Evolutionary conservation across 2,329 filamentous ascomycete species (phyloP), one percentile per base, ranked within the genome.

Genomic region (Claviceps capensis): DNA sequence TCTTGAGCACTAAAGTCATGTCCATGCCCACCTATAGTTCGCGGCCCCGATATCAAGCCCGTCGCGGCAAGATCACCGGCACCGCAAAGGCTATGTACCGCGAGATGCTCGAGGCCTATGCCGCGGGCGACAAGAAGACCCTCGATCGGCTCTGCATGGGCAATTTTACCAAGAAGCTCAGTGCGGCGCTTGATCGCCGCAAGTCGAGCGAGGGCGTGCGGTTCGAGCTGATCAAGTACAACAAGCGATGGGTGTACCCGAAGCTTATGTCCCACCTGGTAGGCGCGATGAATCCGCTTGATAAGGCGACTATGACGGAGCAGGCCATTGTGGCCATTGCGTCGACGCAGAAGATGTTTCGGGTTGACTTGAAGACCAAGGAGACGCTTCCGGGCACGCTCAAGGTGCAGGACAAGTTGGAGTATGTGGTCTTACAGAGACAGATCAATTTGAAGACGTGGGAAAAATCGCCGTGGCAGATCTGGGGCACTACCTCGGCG

Each of bases 351-450:
- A 71, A 69, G 57, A 65, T 79, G 38, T 69, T 68, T 7, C 69
- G 72, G 58, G 66, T 69, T 54, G 64, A 70, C 48, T 59, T 54
- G 7, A 54, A 51, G 2, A 68, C 67, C 16, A 72, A 68, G 14
- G 57, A 63, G 54, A 59, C 67, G n/a, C 62, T 78, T 7, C 65
- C 70, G 1, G 75, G 73, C 2, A 72, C 67, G 54, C 70, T 72
- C 45, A 72, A 73, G 60, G 69, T 75, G 56, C 74, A 76, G 59
- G 68, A 77, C 48, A 72, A 82, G 58, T 63, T 73, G 1, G 85
- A 88, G 69, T 79, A 86, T 60, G 56, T 88, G 4, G 81, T 85
- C 41, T 57, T 88, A 46, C 78, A 80, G 60, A 61, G 72, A 30
- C 52, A 65, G 34, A 56, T 76, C 44, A 67, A 74, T 60, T 68